Evolutionary conservation across 192 early-diverging fungal species (phyloP), one percentile per base, ranked within the genome.

Genomic region (Rhizophagus clarus): DNA sequence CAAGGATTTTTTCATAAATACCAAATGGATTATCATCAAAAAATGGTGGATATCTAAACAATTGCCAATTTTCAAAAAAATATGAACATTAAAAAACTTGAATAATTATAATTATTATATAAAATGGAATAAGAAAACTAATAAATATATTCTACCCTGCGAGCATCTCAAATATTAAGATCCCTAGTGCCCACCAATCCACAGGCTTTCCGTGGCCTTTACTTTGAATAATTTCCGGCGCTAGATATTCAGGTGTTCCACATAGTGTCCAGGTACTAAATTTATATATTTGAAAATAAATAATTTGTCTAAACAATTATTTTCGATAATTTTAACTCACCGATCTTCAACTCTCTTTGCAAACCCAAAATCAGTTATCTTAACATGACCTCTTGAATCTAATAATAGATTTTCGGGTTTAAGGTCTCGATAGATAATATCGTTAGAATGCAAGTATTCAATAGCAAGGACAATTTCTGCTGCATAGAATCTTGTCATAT

Each of bases 101-200:
- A 42, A 72, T 2, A 40, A 24, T 7, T 40, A 40, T 40, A 42
- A 45, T 12, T 64, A 2, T 64, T 49, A 24, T 12, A 22, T 26
- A 15, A 61, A n/a, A 60, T 15, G 45, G 56, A 26, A 45, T 29
- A 34, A 81, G 42, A 45, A 26, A 45, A 45, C 14, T n/a, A 49
- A 34, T 40, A 40, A 24, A 67, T 61, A 0, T 8, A 40, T 74
- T 0, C 81, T 90, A 94, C 86, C 97, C 97, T 26, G 95, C 96
- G 77, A 99, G 88, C 97, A 99, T 99, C 84, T 99, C 97, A 84
- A 97, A 99, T 61, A 97, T 95, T 49, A 99, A 86, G 74, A 99
- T 97, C 61, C 97, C 97, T 56, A 99, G 88, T 29, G 97, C 97
- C 97, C 97, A 99, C 97, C 97, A 99, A 84, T 99, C 97, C 11